Evolutionary conservation across 2,329 filamentous ascomycete genomes (phyloP).

Genomic region (Paecilomyces fulvus): DNA sequence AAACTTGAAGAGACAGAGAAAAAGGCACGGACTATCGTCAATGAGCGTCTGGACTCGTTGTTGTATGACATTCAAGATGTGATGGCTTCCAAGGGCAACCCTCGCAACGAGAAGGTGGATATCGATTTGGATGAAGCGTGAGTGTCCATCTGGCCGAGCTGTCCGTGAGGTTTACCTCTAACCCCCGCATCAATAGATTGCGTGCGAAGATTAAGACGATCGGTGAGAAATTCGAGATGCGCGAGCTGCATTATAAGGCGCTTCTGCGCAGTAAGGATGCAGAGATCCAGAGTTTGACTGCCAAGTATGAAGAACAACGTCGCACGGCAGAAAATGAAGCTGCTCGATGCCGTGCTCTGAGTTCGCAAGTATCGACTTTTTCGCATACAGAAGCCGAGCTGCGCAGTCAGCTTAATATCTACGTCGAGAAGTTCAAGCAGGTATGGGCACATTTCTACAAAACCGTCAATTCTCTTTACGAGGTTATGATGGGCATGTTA

Average conservation of each 20-base stretch:
- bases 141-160: slow-evolving; percentile 24
- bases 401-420: slow-evolving; percentile 91
- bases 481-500: slow-evolving; percentile 14
- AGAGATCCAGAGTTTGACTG: slow-evolving; percentile 86
- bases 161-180: slow-evolving; percentile 3
- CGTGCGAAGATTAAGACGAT: slow-evolving; percentile 80
- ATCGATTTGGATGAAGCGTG: slow-evolving; percentile 86
- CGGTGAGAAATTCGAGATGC: slow-evolving; percentile 91
- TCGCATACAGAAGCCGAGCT: slow-evolving; percentile 93
- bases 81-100: slow-evolving; percentile 76
- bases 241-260: slow-evolving; percentile 88
- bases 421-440: slow-evolving; percentile 99
- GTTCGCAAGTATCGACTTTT: slow-evolving; percentile 86
- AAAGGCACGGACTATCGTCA: slow-evolving; percentile 71
- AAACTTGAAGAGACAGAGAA: slow-evolving; percentile 80
- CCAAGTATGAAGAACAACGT: slow-evolving; percentile 80
- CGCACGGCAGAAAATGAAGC: slow-evolving; percentile 78
- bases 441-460: slow-evolving; percentile 45
- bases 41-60: slow-evolving; percentile 72
- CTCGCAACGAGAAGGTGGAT: slow-evolving; percentile 70
- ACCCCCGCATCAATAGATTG: slow-evolving; percentile 32
- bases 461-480: slow-evolving; percentile 2
- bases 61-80: slow-evolving; percentile 80
- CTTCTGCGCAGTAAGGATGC: slow-evolving; percentile 89
- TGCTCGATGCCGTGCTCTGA: slow-evolving; percentile 72